Percentiles rank a stretch among this genome's conserved stretches.
phyloP scores from a whole-genome alignment of 768 basidiomycete species.

The Phallus indusiatus region DNA sequence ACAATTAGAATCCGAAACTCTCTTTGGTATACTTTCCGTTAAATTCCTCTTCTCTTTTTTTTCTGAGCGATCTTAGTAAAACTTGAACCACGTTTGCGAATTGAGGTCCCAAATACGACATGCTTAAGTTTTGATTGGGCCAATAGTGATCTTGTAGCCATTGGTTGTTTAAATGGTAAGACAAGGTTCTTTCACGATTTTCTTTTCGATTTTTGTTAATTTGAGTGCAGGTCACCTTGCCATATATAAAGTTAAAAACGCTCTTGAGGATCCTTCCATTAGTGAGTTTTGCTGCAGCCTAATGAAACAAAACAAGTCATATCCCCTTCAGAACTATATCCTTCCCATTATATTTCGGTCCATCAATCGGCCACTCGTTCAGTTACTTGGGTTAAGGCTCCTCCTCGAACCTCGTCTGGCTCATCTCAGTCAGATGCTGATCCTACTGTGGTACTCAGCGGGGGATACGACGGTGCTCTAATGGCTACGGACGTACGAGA shows the following conservation, averaged over 20 bases:
- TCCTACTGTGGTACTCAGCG: conserved; percentile 66
- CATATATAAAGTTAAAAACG: conserved; percentile 25
- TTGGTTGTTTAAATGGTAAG: conserved; percentile 77
- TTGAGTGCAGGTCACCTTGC: conserved; percentile 22
- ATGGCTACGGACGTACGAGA: conserved; percentile 73
- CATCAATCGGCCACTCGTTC: conserved; percentile 78
- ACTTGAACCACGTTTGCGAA: conserved; percentile 54
- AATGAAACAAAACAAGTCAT: conserved; percentile 17
- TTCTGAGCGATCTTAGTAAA: conserved; percentile 33
- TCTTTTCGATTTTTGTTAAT: background rate
- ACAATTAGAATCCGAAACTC: conserved; percentile 25
- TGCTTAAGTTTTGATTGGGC: conserved; percentile 86
- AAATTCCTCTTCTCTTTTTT: background rate
- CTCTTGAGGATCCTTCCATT: conserved; percentile 2
- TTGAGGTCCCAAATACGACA: conserved; percentile 68
- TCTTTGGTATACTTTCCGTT: conserved; percentile 37
- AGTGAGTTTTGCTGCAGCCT: conserved; percentile 32
- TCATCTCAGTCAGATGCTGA: conserved; percentile 37
- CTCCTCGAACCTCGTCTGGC: conserved; percentile 43
- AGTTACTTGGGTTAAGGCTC: conserved; percentile 65
- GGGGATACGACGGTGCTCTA: conserved; percentile 73
- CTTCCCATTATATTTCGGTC: conserved; percentile 60
- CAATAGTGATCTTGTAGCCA: conserved; percentile 71
- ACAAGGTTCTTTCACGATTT: background rate
- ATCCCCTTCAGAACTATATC: conserved; percentile 36